Base-by-base conservation (phyloP, 164 flowering plant genomes). In the Stephania cephalantha region DNA sequence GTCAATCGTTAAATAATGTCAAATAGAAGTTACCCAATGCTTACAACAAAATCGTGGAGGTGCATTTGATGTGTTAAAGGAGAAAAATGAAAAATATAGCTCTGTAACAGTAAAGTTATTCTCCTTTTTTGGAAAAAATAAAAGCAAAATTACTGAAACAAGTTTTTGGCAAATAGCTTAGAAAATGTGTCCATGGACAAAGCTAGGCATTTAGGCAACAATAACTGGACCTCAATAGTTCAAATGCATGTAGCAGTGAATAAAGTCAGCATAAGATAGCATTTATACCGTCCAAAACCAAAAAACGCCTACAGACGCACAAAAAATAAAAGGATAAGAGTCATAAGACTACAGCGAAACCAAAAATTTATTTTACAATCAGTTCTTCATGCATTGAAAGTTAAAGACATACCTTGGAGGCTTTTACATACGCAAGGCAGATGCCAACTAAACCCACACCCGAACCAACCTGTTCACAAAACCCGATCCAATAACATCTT, bases 361-460 rank as follows among this genome's bases (percentile, higher is more conserved):
- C 66, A n/a, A n/a, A 18, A 61, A 17, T 18, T 29, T 66, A 0
- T 66, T 35, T 11, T 29, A 25, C 12, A 29, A 25, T 74, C 10
- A 50, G 68, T 74, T 74, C 45, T 50, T 71, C 55, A 25, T 8
- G 7, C 9, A 61, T 61, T 8, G 48, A 15, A 50, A 35, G n/a
- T 63, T 17, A 10, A 67, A 65, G 46, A 71, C 81, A 73, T 83
- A 92, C 98, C 93, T 89, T 82, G 63, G 89, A 84, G 77, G 98
- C 95, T 76, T 89, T 90, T 30, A 84, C 91, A 71, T 86, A 85
- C 18, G 89, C 75, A 75, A 93, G 95, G 80, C 91, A 87, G 48
- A 93, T 83, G 75, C 98, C 99, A 85, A 93, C 92, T 83, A 95
- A 84, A 73, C 99, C 99, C 78, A 90, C 97, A 74, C 99, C 99